Conservation (phyloP, 208 protist genomes). For the Balamuthia mandrillaris region DNA sequence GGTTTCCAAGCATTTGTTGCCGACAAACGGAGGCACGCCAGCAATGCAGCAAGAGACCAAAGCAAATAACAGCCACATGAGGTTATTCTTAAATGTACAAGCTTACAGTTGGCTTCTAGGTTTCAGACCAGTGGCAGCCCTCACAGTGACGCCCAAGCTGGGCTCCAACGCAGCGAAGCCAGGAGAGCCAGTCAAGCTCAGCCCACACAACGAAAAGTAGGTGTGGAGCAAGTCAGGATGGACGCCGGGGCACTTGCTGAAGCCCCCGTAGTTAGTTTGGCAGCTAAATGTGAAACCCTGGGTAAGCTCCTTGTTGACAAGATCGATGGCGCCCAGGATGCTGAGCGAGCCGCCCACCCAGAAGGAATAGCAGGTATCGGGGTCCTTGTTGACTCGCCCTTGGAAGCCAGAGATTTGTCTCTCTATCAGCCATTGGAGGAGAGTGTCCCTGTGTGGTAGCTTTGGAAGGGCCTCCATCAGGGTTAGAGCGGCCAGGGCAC, state of each 20-base stretch:
- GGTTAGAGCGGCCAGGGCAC: conserved; percentile 70
- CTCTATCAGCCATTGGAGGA: conserved; percentile 35
- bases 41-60: too few relatives aligned
- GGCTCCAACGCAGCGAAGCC: neutral
- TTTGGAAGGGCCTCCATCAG: conserved; percentile 57
- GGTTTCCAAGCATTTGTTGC: too few relatives aligned
- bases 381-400: conserved; percentile 92
- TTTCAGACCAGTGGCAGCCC: neutral
- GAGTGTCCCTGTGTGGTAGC: neutral
- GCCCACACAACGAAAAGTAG: conserved; percentile 58
- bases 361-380: conserved; percentile 95
- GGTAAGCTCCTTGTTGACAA: neutral
- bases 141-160: neutral
- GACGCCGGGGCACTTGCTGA: conserved; percentile 32
- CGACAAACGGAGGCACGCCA: too few relatives aligned
- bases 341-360: conserved; percentile 86
- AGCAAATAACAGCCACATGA: too few relatives aligned
- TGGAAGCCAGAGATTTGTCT: conserved; percentile 29
- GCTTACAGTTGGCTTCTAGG: too few relatives aligned
- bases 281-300: conserved; percentile 8
- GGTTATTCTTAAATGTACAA: too few relatives aligned
- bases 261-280: conserved; percentile 36
- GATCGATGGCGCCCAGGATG: conserved; percentile 21
- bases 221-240: conserved; percentile 65
- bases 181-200: conserved; percentile 32